phyloP scores from a whole-genome alignment of 495 filamentous ascomycete genomes.

The Neurospora sp. region DNA sequence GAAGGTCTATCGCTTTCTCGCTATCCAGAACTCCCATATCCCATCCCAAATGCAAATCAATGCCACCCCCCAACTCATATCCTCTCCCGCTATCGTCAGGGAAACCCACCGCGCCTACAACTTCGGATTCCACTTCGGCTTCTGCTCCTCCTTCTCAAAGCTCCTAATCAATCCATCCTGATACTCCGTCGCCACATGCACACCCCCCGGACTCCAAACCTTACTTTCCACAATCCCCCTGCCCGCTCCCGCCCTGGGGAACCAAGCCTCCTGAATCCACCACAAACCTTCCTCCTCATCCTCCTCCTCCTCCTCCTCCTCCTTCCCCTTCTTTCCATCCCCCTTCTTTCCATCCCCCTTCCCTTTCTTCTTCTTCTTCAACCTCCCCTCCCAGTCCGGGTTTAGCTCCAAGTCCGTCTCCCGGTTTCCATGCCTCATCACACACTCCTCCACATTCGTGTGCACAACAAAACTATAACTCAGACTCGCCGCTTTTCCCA shows the following conservation, averaged over 20 bases:
- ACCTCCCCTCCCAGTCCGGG: conserved; percentile 58
- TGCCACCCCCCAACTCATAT: background rate
- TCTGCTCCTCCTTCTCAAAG: conserved; percentile 1
- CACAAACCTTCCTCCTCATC: conserved; percentile 36
- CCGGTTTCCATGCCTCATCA: conserved; percentile 22
- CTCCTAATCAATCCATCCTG: conserved; percentile 48
- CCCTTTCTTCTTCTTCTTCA: conserved; percentile 26
- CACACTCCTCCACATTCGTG: conserved; percentile 30
- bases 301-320: conserved; percentile 5
- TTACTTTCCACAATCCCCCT: conserved; percentile 51
- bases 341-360: conserved; percentile 4
- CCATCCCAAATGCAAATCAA: background rate
- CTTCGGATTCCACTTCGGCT: conserved; percentile 2
- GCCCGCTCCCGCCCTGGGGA: conserved; percentile 44
- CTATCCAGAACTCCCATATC: background rate
- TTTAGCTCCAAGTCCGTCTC: conserved; percentile 36
- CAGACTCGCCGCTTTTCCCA: conserved; percentile 47
- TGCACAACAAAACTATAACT: conserved; percentile 56
- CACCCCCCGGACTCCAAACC: conserved; percentile 52
- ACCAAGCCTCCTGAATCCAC: conserved; percentile 60
- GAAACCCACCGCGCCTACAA: background rate
- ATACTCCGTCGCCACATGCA: conserved; percentile 51
- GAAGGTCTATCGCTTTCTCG: background rate
- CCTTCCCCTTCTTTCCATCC: background rate
- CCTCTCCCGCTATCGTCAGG: too few relatives aligned